Base-by-base conservation (phyloP, 768 basidiomycete genomes). In the Russula sp. region DNA sequence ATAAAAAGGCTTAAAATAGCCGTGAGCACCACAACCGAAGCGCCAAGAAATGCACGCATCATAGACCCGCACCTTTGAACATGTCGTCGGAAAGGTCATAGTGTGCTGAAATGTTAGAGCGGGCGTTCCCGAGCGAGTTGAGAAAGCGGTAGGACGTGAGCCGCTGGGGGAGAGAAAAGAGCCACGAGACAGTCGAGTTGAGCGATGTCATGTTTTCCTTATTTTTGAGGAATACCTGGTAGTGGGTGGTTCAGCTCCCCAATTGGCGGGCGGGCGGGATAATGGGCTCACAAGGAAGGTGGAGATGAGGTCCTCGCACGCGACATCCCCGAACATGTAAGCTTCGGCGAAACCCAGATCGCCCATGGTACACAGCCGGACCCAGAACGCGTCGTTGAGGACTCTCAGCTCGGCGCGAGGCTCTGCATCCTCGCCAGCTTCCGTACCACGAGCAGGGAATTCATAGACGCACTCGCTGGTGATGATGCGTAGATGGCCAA, bases 31-130 rank as follows among this genome's bases (percentile, higher is more conserved):
- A 14, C 10, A 14, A 7, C 10, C 11, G 35, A 13, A 11, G 14
- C 45, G 13, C 7, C 8, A 51, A 45, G 47, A 67, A 18, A 13
- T 18, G 47, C 2, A 27, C 27, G 27, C 27, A 27, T 27, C 5
- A 27, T 32, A 11, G 18, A 11, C 3, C n/a, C 57, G 6, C 14
- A 65, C 63, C 70, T 51, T 64, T 68, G 59, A 78, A 78, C 76
- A 77, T 76, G 44, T 70, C 71, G 64, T 79, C 77, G n/a, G 75
- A 75, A 34, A 76, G 72, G 64, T 79, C 78, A 62, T 79, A 79
- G 14, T 65, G 64, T 59, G 76, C 76, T 1, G 77, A 76, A 34
- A 68, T 64, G n/a, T 66, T 63, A n/a, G 66, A 61, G 14, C 53
- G 62, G 16, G 68, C 48, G 37, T 68, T 68, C 48, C 68, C 60